Evolutionary conservation across 805 yeast species (phyloP), one percentile per base, ranked within the genome.

Genomic region (Lipomyces sp.): DNA sequence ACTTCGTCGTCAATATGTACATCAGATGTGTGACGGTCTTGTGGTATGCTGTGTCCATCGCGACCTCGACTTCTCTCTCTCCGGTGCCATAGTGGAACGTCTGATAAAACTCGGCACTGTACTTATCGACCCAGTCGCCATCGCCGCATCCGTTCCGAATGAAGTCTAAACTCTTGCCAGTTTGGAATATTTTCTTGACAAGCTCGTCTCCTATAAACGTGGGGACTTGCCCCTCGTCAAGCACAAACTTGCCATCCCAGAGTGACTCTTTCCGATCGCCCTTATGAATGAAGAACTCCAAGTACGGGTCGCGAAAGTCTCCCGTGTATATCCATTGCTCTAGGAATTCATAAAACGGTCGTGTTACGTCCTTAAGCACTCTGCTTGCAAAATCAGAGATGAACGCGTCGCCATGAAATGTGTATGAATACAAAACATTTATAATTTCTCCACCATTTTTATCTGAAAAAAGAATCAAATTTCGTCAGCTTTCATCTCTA

Each of bases 241-340:
- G 41, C 23, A 22, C 40, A 39, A 63, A 68, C 40, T 63, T 48
- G 19, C 57, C 63, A 3, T 53, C 51, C 60, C 62, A 59, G 10
- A 52, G 29, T 10, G 54, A 45, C 21, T 45, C 47, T 48, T 29
- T 18, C 45, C 57, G 34, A 57, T 59, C 64, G 57, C 39, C 42
- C 14, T 51, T 42, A 10, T 51, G 54, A 19, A 77, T 78, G 60
- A 86, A 90, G 61, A 88, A 88, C 56, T 83, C 91, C 14, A 74
- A 75, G 49, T 69, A 70, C 1, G 70, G 73, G 48, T 78, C 80
- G 2, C 72, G 67, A 14, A 88, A 63, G 44, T 77, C 79, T 1
- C 96, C 97, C 38, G 75, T 68, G 0, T 79, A 65, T 1, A 88
- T 63, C 97, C 97, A 91, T 38, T 73, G 72, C 35, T 74, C 72